These are phyloP conservation scores for Globisporangium ultimum DNA, from an alignment of 352 stramenopile species.

Conservation along the genomic window DNA sequence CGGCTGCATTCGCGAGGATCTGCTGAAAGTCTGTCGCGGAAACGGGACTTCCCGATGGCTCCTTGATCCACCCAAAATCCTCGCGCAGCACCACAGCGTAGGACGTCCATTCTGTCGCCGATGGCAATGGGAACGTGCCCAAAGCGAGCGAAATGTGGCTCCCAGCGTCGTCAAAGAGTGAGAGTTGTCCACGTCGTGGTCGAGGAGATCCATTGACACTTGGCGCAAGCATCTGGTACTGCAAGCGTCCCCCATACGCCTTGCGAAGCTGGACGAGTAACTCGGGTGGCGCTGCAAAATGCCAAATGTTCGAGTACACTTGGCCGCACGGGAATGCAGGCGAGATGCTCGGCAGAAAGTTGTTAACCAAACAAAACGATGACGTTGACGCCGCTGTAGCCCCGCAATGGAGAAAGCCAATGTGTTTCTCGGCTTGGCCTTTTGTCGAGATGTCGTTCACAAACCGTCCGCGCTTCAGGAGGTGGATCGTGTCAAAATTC, in stretches of 20 bases:
- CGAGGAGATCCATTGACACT: slow-evolving; percentile 63
- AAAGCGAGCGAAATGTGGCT: slow-evolving; percentile 47
- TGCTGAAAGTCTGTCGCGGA: slow-evolving; percentile 25
- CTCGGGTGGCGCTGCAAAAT: slow-evolving; percentile 40
- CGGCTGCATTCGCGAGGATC: slow-evolving; percentile 26
- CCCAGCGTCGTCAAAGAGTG: slow-evolving; percentile 28
- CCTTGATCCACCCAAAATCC: slow-evolving; percentile 73
- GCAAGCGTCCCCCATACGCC: slow-evolving; percentile 60
- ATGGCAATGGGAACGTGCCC: slow-evolving; percentile 48
- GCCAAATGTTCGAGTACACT: slow-evolving; percentile 69
- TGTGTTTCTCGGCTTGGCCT: slow-evolving; percentile 40
- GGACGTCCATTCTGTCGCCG: slow-evolving; percentile 39
- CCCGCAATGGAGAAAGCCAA: slow-evolving; percentile 32
- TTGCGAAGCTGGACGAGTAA: slow-evolving; percentile 29
- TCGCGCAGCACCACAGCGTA: slow-evolving; percentile 67
- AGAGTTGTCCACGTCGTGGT: slow-evolving; percentile 46
- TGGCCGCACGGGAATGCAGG: slow-evolving; percentile 54
- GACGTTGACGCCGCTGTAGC: neutral
- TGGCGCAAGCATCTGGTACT: slow-evolving; percentile 67
- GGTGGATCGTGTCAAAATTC: slow-evolving; percentile 47
- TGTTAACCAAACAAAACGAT: slow-evolving; percentile 25
- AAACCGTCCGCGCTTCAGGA: slow-evolving; percentile 17
- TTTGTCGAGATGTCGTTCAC: slow-evolving; percentile 55
- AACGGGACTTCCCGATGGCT: slow-evolving; percentile 36
- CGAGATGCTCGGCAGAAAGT: slow-evolving; percentile 35